Conservation (phyloP, 192 early-diverging fungal genomes). For the Ambispora gerdemannii region DNA sequence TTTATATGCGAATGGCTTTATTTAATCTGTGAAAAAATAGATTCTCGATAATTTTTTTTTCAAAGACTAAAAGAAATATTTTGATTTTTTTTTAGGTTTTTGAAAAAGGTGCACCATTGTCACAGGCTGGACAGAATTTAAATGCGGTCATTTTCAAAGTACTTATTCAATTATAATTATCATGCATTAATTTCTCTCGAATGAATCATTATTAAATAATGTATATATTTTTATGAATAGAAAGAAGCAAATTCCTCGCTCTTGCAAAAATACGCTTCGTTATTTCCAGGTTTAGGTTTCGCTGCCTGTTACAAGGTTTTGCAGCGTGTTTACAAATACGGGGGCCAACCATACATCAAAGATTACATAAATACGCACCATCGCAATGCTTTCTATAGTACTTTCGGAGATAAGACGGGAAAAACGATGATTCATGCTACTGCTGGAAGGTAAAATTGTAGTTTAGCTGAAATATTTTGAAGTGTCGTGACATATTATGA, state of each 20-base stretch:
- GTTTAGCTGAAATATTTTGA: no score
- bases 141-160: slow-evolving; percentile 90
- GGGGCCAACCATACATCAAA: slow-evolving; percentile 94
- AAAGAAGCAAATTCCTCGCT: slow-evolving; percentile 73
- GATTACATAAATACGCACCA: slow-evolving; percentile 88
- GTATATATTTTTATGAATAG: slow-evolving; percentile 31
- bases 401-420: slow-evolving; percentile 91
- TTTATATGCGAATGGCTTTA: no score
- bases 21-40: no score
- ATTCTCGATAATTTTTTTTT: neutral
- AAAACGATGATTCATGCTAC: slow-evolving; percentile 98
- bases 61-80: no score
- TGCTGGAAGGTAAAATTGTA: slow-evolving; percentile 63
- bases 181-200: no score
- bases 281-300: slow-evolving; percentile 97
- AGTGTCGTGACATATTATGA: no score
- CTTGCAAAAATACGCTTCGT: slow-evolving; percentile 81
- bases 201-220: neutral
- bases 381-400: slow-evolving; percentile 65
- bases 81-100: no score
- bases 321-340: slow-evolving; percentile 98
- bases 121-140: slow-evolving; percentile 64
- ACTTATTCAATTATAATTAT: slow-evolving; percentile 23
- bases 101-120: slow-evolving; percentile 58
- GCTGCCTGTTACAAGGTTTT: slow-evolving; percentile 98